Percentiles rank a stretch among this genome's conserved stretches.
These are phyloP conservation scores for Aspergillus sp. DNA, from an alignment of 2,329 filamentous ascomycete genomes.

Conservation along the genomic window DNA sequence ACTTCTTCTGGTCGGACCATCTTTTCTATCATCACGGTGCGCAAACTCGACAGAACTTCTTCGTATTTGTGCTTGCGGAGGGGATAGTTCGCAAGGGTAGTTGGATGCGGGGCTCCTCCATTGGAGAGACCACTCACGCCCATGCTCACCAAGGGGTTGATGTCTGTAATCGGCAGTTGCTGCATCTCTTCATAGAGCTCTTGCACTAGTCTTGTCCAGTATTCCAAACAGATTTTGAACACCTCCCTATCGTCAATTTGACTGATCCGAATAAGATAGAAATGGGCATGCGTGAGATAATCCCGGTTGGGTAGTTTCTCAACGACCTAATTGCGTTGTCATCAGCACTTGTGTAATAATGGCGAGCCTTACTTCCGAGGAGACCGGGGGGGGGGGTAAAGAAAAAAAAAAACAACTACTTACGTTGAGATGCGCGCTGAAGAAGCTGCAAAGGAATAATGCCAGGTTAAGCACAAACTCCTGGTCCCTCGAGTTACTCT, in stretches of 20 bases:
- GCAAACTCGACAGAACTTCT: conserved; percentile 88
- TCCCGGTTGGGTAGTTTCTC: conserved; percentile 95
- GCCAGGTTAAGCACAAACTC: conserved; percentile 98
- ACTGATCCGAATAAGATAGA: conserved; percentile 96
- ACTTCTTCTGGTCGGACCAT: conserved; percentile 99
- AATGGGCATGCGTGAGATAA: conserved; percentile 92
- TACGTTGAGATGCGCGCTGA: conserved; percentile 85
- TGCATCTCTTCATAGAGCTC: conserved; percentile 99
- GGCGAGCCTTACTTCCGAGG: neutral
- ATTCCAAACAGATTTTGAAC: conserved; percentile 98
- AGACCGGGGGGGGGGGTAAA: neutral
- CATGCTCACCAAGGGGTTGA: conserved; percentile 85
- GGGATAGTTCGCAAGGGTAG: conserved; percentile 82
- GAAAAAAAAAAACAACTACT: conserved; percentile 19
- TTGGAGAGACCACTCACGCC: conserved; percentile 69
- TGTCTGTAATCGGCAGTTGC: conserved; percentile 84
- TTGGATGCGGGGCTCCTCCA: conserved; percentile 81
- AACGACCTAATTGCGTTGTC: conserved; percentile 62
- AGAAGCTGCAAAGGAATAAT: conserved; percentile 95
- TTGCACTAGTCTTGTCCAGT: conserved; percentile 98
- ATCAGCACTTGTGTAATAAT: neutral
- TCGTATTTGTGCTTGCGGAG: conserved; percentile 97
- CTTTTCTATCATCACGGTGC: conserved; percentile 99
- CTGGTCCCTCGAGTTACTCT: conserved; percentile 89
- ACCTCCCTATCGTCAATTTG: conserved; percentile 99